A percentile compares a stretch with the other conserved stretches of the same genome.
Evolutionary conservation across 2,329 filamentous ascomycete genomes (phyloP).

Genomic region (Stemphylium beticola): DNA sequence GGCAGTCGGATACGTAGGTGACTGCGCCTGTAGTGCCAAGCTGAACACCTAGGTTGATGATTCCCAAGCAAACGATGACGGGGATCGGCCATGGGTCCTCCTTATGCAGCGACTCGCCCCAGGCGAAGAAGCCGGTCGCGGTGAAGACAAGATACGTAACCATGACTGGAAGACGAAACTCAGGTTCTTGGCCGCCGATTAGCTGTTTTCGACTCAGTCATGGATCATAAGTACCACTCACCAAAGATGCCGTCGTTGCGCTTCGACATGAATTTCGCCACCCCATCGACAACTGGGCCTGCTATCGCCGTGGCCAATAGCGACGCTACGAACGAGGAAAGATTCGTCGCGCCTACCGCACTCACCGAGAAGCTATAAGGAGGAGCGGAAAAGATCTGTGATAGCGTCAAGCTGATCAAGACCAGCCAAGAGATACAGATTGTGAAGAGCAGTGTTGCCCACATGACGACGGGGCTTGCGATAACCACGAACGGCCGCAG

Average conservation of each 20-base stretch:
- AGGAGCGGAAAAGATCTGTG: constrained; percentile 34
- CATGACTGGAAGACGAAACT: constrained; percentile 36
- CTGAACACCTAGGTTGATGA: constrained; percentile 35
- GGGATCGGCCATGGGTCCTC: constrained; percentile 32
- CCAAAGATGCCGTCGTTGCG: constrained; percentile 32
- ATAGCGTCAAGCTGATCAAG: constrained; percentile 32
- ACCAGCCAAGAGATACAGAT: constrained; percentile 39
- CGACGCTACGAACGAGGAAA: constrained; percentile 33
- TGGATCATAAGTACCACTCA: constrained; percentile 6
- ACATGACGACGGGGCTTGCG: constrained; percentile 28
- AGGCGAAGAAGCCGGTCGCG: constrained; percentile 33
- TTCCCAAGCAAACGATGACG: constrained; percentile 34
- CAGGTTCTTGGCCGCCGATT: constrained; percentile 22
- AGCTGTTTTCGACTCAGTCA: background rate
- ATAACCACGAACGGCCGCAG: constrained; percentile 28
- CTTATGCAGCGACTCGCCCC: constrained; percentile 26
- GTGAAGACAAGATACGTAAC: constrained; percentile 29
- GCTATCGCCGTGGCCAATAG: constrained; percentile 26
- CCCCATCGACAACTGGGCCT: constrained; percentile 27
- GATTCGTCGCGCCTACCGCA: constrained; percentile 30
- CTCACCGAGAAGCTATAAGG: constrained; percentile 34
- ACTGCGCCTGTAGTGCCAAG: constrained; percentile 30
- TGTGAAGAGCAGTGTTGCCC: constrained; percentile 33
- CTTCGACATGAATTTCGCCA: constrained; percentile 31
- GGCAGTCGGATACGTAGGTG: constrained; percentile 32